Base-by-base conservation (phyloP, 441 rosid genomes). In the Populus tomentosa region DNA sequence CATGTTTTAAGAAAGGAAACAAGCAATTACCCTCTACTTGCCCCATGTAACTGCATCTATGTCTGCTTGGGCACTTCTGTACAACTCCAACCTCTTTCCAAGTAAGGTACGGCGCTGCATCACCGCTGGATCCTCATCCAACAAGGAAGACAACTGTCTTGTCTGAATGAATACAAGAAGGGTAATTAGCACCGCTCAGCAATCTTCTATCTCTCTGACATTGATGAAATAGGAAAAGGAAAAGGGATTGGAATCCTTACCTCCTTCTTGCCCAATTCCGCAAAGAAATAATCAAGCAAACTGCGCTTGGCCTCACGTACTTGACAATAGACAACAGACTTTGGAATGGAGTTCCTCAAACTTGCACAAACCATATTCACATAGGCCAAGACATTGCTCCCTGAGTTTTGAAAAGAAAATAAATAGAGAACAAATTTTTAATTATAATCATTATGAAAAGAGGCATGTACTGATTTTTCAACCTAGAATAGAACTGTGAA, bases 41-140 rank as follows among this genome's bases (percentile, higher is more conserved):
- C 46, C 56, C 56, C 56, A 50, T 50, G 56, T 50, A 50, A 50
- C 56, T 14, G 56, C 56, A 50, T 50, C 97, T 35, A 93, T 91
- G 81, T 93, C 97, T 18, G 88, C 67, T 74, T 89, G 95, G 72
- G 95, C 97, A 79, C 93, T 89, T 86, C 95, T 84, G 85, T 93
- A 93, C 62, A 93, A 68, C 83, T 91, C 95, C 83, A 93, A 81
- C 74, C 97, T 90, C 87, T 93, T 91, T 11, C 87, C 93, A 20
- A 93, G 81, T 23, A 80, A 81, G 50, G 87, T 77, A 32, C 95
- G 90, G 24, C 94, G 84, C 79, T 93, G 91, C 89, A 89, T 89
- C 38, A 93, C 85, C n/a, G 93, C 92, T 38, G 95, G 95, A 85
- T 91, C 97, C 79, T 91, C 97, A 18, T 91, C 87, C 78, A 91